Evolutionary conservation across 2,329 filamentous ascomycete genomes (phyloP).

Genomic region (Hawksworthiomyces lignivorus): DNA sequence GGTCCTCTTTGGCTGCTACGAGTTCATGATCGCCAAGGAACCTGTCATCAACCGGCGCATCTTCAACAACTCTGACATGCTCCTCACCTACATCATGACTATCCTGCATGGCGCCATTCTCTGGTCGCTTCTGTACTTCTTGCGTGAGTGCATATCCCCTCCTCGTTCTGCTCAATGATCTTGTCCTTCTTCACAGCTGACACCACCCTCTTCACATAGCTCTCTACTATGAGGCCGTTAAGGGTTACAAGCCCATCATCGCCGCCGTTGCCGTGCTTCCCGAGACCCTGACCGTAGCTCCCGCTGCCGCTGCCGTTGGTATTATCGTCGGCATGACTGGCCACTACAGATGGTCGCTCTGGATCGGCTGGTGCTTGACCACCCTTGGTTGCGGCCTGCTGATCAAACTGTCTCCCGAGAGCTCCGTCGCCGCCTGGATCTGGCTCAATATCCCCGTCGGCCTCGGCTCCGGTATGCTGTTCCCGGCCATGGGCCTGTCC

Average conservation of each 20-base stretch:
- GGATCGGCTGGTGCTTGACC: conserved; percentile 19
- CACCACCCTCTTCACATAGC: conserved; percentile 1
- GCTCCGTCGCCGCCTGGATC: conserved; percentile 25
- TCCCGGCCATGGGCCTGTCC: conserved; percentile 32
- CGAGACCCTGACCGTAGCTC: conserved; percentile 18
- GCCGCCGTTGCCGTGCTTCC: conserved; percentile 23
- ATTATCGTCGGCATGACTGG: conserved; percentile 14
- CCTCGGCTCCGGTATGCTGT: conserved; percentile 28
- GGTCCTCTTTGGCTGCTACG: conserved; percentile 15
- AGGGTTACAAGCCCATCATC: conserved; percentile 21
- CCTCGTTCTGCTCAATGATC: conserved; percentile 38
- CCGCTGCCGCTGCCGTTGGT: conserved; percentile 14
- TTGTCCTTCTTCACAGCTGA: no score
- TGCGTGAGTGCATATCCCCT: conserved; percentile 31
- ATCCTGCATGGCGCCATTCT: conserved; percentile 50
- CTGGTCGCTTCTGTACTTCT: conserved; percentile 46
- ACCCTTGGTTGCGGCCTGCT: conserved; percentile 20
- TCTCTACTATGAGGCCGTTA: conserved; percentile 23
- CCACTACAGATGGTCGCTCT: conserved; percentile 25
- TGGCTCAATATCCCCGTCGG: conserved; percentile 28
- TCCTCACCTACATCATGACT: conserved; percentile 33
- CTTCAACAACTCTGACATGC: conserved; percentile 31
- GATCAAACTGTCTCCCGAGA: conserved; percentile 11
- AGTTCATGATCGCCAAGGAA: conserved; percentile 16
- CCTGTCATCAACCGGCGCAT: conserved; percentile 33